Evolutionary conservation across 352 stramenopile species (phyloP), one percentile per base, ranked within the genome.

Genomic region (Phytophthora uliginosa): DNA sequence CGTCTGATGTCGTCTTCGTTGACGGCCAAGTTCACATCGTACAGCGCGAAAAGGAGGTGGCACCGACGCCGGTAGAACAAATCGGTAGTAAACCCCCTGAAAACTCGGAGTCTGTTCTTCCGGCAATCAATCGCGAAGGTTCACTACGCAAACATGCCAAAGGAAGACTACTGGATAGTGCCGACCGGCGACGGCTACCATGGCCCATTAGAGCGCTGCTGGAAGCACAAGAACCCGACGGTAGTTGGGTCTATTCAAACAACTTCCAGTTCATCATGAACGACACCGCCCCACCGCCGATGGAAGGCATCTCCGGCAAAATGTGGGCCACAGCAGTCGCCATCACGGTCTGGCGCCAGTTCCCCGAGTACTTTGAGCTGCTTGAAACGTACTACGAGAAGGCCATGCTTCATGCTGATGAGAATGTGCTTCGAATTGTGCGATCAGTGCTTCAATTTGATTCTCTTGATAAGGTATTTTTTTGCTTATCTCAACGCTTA

Each of bases 261-360:
- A 84, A 75, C 34, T 91, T 94, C 55, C 63, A 78, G 47, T 91
- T 78, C 51, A 76, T 88, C 28, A 63, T 94, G 61, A 80, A 90
- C 31, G 76, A 71, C 24, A 71, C 79, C 2, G 82, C 81, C 0
- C 66, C 82, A 22, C 76, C 69, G 33, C 84, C 86, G 2, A 69
- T 76, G 3, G 72, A 84, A 2, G 80, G 82, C 2, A 89, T 91
- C 28, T 79, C 81, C 13, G 52, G 71, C 17, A 91, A 87, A 36
- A 63, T 85, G 5, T 94, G 86, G 86, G 83, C 84, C 4, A 92
- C 84, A 0, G 76, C 83, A 17, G 65, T 93, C n/a, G 85, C 73
- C 6, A 61, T 92, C 36, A 82, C 66, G 15, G 70, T 93, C 7
- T 89, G 77, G 65, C 74, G 84, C 1, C 86, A 94, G 59, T 83